Percentiles rank a stretch among this genome's conserved stretches.
phyloP scores from a whole-genome alignment of 148 eudicot genomes.

The Arctostaphylos glauca region DNA sequence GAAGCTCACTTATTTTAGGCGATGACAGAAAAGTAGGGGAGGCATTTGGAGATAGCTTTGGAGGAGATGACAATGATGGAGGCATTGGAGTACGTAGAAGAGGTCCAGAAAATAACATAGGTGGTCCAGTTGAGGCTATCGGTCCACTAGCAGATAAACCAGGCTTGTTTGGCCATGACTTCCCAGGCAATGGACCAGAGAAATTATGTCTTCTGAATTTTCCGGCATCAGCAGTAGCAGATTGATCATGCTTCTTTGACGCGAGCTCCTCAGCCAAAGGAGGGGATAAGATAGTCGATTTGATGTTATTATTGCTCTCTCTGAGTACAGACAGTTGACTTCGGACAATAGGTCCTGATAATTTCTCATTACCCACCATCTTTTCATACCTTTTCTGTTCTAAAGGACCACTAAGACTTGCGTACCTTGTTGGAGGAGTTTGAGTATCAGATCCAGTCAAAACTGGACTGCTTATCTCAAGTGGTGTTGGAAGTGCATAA shows the following conservation, averaged over 20 bases:
- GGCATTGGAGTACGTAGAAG: slow-evolving; percentile 41
- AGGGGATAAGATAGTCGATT: slow-evolving; percentile 36
- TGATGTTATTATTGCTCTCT: slow-evolving; percentile 51
- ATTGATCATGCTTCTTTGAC: slow-evolving; percentile 31
- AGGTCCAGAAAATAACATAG: slow-evolving; percentile 53
- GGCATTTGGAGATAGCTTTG: slow-evolving; percentile 44
- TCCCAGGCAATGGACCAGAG: slow-evolving; percentile 76
- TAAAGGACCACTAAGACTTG: slow-evolving; percentile 36
- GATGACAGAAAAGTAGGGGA: slow-evolving; percentile 60
- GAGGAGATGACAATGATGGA: slow-evolving; percentile 39
- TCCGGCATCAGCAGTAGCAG: slow-evolving; percentile 32
- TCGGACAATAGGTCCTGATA: slow-evolving; percentile 36
- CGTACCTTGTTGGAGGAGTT: slow-evolving; percentile 34
- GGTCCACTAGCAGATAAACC: slow-evolving; percentile 39
- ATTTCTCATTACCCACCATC: slow-evolving; percentile 31
- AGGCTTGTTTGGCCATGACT: slow-evolving; percentile 38
- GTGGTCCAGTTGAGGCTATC: slow-evolving; percentile 31
- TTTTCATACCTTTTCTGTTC: slow-evolving; percentile 39
- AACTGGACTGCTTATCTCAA: slow-evolving; percentile 39
- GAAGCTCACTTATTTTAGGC: slow-evolving; percentile 87
- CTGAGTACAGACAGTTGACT: slow-evolving; percentile 45
- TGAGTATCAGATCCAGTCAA: slow-evolving; percentile 31
- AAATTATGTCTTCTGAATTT: slow-evolving; percentile 48
- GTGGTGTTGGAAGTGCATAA: slow-evolving; percentile 83
- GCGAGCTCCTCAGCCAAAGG: slow-evolving; percentile 46